These are phyloP conservation scores for Blastobotrys persicus DNA, from an alignment of 1,139 yeast genomes.

Conservation along the genomic window DNA sequence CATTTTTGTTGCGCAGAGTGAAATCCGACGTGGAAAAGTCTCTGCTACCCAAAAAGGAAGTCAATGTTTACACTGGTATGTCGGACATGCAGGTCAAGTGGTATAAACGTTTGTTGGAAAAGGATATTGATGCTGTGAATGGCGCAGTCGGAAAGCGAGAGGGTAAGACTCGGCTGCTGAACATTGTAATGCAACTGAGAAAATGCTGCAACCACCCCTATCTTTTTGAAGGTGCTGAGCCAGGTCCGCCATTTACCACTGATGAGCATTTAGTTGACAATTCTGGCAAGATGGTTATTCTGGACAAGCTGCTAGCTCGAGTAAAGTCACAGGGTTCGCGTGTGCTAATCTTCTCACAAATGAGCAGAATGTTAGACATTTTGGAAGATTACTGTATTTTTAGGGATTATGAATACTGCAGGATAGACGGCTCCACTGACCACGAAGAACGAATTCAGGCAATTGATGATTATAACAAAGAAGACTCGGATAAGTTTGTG, in stretches of 20 bases:
- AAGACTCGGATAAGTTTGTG: conserved; percentile 77
- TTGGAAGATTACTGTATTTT: conserved; percentile 90
- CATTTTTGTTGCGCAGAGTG: conserved; percentile 84
- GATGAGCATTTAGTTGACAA: conserved; percentile 90
- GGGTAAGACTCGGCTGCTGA: conserved; percentile 84
- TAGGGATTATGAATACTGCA: conserved; percentile 80
- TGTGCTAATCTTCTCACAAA: conserved; percentile 89
- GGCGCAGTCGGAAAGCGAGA: conserved; percentile 90
- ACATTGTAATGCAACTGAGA: conserved; percentile 94
- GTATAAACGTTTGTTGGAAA: conserved; percentile 86
- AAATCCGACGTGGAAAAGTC: conserved; percentile 93
- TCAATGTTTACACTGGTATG: conserved; percentile 91
- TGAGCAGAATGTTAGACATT: conserved; percentile 89
- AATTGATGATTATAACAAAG: conserved; percentile 86
- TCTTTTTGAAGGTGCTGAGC: conserved; percentile 96
- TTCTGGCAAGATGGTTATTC: conserved; percentile 84
- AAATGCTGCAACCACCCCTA: conserved; percentile 98
- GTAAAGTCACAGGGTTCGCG: conserved; percentile 78
- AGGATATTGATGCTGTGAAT: conserved; percentile 94
- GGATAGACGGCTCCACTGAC: conserved; percentile 93
- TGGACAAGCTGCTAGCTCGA: conserved; percentile 78
- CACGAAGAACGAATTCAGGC: conserved; percentile 93
- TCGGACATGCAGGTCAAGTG: conserved; percentile 90
- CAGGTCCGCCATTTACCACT: conserved; percentile 96
- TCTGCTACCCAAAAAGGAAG: conserved; percentile 82